Base-by-base conservation (phyloP, 2,329 filamentous ascomycete species). In the Aureobasidium sp. region DNA sequence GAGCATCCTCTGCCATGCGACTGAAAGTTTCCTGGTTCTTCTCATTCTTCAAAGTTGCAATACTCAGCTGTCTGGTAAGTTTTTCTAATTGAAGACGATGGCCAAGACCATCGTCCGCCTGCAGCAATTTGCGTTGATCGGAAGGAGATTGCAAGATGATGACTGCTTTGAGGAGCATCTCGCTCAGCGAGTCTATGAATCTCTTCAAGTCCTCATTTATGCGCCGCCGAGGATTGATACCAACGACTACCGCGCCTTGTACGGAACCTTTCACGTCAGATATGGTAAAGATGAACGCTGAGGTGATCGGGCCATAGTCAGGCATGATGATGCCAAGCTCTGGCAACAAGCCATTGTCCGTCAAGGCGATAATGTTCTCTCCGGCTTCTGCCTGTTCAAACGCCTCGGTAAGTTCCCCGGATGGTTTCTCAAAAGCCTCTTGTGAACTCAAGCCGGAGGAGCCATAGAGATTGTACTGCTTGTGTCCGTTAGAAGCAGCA, bases 21-120 rank as follows among this genome's bases (percentile, higher is more conserved):
- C 17, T 48, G 41, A 62, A 62, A 24, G 71, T 69, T 4, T 73
- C 69, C 46, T 77, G 75, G 5, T 69, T 72, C 15, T 71, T 65
- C 59, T 73, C 71, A 0, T 69, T 68, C 55, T 75, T 67, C 15
- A 72, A 59, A 3, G 69, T 70, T 1, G 68, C 69, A 7, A 71
- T 41, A 10, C 67, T 67, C 10, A 75, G 65, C 60, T 74, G 69
- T 64, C 72, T 73, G 44, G 75, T 68, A 1, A 72, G 69, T n/a
- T 44, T 59, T 17, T 48, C 55, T 4, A 59, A 8, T 6, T 48
- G 29, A 4, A 59, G 27, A 9, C 55, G 55, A 32, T 59, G 39
- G 7, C 37, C 27, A 9, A 59, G 43, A 37, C 37, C 27, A 3
- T 39, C 32, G 7, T 59, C 55, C 3, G 43, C 29, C 5, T 24